Evolutionary conservation across 352 stramenopile genomes (phyloP), one percentile per base, ranked within the genome.

Genomic region (Phytophthora fragariae): DNA sequence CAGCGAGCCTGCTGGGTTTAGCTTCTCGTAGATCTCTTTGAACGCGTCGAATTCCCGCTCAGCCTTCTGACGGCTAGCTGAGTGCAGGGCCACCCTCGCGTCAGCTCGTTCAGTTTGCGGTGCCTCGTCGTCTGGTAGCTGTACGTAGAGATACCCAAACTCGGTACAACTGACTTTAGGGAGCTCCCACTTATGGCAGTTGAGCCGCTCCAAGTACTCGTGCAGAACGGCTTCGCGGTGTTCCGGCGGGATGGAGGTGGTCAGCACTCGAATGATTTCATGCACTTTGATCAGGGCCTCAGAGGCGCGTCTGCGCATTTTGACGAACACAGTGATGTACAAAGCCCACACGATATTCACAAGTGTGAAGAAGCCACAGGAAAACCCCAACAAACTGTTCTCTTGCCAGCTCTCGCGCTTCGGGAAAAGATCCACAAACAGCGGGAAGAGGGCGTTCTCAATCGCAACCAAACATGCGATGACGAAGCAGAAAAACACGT

Each of bases 401-500:
- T 89, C 81, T 5, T 77, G 68, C 61, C 70, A 79, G 5, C 27
- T 77, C 15, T 72, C 65, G 0, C 57, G 59, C 9, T 44, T 55
- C 1, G 55, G 57, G 3, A 89, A 68, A 0, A 66, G 19, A 17
- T 72, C 60, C 14, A 75, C 69, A 14, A 89, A 73, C 6, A 82
- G 7, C 1, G 79, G 77, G 62, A 82, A 90, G 2, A 90, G 59
- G 2, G 84, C 78, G 53, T 90, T 92, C 65, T 89, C 84, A 29
- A 92, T 52, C 21, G 81, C 82, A 12, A 92, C 81, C 11, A 83
- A 27, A 19, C 72, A 88, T 7, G 83, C 70, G 39, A 90, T 75
- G 5, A 90, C 65, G 63, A 92, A 92, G 75, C 82, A 90, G 68
- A 90, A 88, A 49, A 86, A 88, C 2, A 92, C 80, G 47, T 90